Conservation (phyloP, 768 basidiomycete genomes). For the Coprinopsis sp. region DNA sequence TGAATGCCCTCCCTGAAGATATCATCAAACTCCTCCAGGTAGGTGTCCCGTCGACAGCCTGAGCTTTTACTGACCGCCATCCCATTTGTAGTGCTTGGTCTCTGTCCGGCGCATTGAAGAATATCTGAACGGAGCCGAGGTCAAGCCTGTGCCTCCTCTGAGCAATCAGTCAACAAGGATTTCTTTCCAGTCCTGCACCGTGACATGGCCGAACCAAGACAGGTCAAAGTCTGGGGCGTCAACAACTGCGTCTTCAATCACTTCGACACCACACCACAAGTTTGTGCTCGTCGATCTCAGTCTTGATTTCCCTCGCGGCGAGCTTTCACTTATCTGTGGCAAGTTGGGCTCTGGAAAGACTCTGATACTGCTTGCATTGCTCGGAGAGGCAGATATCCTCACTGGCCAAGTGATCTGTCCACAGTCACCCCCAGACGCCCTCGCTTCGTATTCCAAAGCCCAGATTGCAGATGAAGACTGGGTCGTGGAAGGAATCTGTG, state of each 20-base stretch:
- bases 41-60: constrained; percentile 1
- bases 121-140: constrained; percentile 74
- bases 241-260: constrained; percentile 46
- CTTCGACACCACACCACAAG: constrained; percentile 70
- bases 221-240: constrained; percentile 41
- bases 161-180: constrained; percentile 55
- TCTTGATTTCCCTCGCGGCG: constrained; percentile 71
- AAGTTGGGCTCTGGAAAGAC: constrained; percentile 90
- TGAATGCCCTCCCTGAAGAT: constrained; percentile 86
- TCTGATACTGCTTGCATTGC: constrained; percentile 71
- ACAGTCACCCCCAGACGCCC: constrained; percentile 74
- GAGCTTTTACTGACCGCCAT: constrained; percentile 2
- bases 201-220: constrained; percentile 90
- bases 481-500: constrained; percentile 77
- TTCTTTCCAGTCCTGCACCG: constrained; percentile 76
- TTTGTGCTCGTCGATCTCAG: constrained; percentile 79
- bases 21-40: constrained; percentile 88
- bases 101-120: constrained; percentile 89
- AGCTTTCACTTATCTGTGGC: constrained; percentile 82
- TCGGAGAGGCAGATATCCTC: constrained; percentile 85
- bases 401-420: constrained; percentile 80
- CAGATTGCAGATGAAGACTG: constrained; percentile 53
- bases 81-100: constrained; percentile 54
- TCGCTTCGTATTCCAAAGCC: constrained; percentile 53
- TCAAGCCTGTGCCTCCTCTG: constrained; percentile 56